phyloP scores from a whole-genome alignment of 495 filamentous ascomycete species.

The Penicillium canescens region DNA sequence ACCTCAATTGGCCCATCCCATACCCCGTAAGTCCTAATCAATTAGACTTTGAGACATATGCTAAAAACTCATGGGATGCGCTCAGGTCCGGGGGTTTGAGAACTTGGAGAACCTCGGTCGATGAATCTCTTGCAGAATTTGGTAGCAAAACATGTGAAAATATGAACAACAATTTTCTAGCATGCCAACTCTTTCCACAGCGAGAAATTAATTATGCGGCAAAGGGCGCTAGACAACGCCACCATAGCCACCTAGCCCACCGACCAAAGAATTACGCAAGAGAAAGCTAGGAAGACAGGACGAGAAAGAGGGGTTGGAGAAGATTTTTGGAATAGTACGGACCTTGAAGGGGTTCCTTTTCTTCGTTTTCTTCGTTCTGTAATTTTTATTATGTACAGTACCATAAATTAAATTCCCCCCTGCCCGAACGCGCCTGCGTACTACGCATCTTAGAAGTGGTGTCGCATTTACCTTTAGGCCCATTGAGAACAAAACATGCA shows the following conservation, averaged over 20 bases:
- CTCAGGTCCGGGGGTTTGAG: neutral
- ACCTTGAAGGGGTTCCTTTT: neutral
- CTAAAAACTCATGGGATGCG: neutral
- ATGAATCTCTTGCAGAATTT: neutral
- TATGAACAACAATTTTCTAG: neutral
- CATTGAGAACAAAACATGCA: neutral
- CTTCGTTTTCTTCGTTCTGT: constrained; percentile 1
- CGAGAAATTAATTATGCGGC: neutral
- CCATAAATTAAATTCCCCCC: neutral
- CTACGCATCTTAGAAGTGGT: neutral
- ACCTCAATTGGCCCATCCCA: neutral
- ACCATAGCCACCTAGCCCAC: neutral
- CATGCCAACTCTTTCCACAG: neutral
- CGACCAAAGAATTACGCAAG: neutral
- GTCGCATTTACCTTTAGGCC: neutral
- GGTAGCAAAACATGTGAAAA: neutral
- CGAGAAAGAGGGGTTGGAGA: neutral
- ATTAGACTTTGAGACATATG: neutral
- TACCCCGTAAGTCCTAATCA: neutral
- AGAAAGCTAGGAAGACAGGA: neutral
- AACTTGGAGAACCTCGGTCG: neutral
- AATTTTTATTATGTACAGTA: neutral
- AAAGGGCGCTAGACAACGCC: neutral
- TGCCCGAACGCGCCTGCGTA: neutral
- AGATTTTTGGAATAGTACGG: neutral